Percentiles rank a stretch among this genome's conserved stretches.
These are phyloP conservation scores for Puccinia hordei DNA, from an alignment of 1,284 basidiomycete genomes.

Conservation along the genomic window DNA sequence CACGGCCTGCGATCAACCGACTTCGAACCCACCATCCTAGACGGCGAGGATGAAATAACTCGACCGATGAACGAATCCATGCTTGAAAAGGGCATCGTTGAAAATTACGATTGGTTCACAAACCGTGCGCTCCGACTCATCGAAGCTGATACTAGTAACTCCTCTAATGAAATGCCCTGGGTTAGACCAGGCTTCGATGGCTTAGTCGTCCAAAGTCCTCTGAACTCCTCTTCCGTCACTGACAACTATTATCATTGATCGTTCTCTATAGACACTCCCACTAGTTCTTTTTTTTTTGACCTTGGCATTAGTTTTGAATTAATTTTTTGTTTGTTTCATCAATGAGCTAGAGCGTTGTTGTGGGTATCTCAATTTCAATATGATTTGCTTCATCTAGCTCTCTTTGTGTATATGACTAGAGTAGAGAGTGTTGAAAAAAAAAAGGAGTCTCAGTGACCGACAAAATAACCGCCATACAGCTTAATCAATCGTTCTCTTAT, in stretches of 20 bases:
- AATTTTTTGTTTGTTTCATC: too few species aligned
- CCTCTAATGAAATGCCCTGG: background rate
- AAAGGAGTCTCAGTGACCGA: too few species aligned
- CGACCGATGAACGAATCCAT: background rate
- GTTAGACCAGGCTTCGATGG: slow-evolving; percentile 32
- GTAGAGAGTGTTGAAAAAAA: too few species aligned
- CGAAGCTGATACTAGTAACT: background rate
- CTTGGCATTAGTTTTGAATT: background rate
- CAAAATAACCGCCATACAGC: too few species aligned
- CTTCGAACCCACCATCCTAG: background rate
- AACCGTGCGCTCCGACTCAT: background rate
- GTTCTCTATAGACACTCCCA: too few species aligned
- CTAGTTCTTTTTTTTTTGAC: background rate
- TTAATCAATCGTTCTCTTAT: too few species aligned
- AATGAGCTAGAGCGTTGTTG: too few species aligned
- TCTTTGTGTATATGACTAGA: too few species aligned
- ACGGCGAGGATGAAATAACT: too few species aligned
- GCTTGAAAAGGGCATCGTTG: background rate
- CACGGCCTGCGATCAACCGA: background rate
- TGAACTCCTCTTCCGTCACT: background rate
- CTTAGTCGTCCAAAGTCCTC: slow-evolving; percentile 4
- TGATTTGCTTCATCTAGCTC: too few species aligned
- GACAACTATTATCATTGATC: background rate
- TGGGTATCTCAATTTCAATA: too few species aligned
- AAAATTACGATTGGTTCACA: slow-evolving; percentile 27